Conservation (phyloP, 2,329 filamentous ascomycete genomes). For the Penicillium sp. region DNA sequence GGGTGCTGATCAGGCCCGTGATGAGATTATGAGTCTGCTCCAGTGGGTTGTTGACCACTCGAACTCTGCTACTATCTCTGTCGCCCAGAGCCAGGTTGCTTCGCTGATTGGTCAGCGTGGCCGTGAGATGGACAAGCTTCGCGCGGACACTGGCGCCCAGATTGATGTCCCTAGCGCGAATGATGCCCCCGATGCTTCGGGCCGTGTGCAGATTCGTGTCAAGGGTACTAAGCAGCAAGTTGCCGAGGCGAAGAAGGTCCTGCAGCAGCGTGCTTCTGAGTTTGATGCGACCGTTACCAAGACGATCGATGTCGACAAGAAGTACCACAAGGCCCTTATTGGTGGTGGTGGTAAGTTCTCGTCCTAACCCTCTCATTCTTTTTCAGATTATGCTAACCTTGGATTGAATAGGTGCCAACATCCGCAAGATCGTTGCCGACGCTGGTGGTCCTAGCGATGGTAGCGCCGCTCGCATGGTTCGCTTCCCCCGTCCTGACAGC, state of each 20-base stretch:
- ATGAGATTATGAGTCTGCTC: conserved; percentile 86
- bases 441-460: conserved; percentile 90
- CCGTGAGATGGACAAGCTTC: conserved; percentile 86
- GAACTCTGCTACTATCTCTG: conserved; percentile 76
- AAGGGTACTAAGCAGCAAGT: conserved; percentile 93
- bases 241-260: conserved; percentile 85
- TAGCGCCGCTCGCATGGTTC: conserved; percentile 85
- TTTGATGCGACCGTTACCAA: conserved; percentile 90
- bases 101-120: conserved; percentile 91
- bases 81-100: conserved; percentile 91
- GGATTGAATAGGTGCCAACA: conserved; percentile 70
- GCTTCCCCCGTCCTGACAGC: conserved; percentile 89
- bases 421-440: conserved; percentile 83
- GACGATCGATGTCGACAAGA: conserved; percentile 89
- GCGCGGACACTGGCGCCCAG: conserved; percentile 81
- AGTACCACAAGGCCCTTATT: conserved; percentile 85
- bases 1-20: conserved; percentile 88
- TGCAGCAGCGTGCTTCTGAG: conserved; percentile 82
- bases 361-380: neutral
- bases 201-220: conserved; percentile 83
- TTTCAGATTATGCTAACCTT: conserved; percentile 46
- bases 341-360: conserved; percentile 76
- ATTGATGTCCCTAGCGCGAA: conserved; percentile 88
- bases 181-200: conserved; percentile 68
- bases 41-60: conserved; percentile 92